Evolutionary conservation across 495 filamentous ascomycete genomes (phyloP).

Genomic region (Glonium stellatum): DNA sequence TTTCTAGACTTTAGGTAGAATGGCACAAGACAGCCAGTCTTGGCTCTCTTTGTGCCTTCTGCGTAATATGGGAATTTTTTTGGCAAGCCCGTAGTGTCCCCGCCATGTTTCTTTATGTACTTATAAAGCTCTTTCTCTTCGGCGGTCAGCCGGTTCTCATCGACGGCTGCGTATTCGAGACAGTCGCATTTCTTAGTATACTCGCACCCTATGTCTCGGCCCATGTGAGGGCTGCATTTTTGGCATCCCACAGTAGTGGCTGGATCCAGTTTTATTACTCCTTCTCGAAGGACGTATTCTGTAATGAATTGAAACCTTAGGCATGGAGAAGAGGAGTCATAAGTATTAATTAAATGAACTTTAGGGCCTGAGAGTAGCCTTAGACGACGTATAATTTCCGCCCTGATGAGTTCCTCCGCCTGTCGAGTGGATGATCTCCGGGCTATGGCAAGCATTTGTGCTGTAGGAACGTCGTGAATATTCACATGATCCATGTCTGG

Average conservation of each 20-base stretch:
- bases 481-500: constrained; percentile 13
- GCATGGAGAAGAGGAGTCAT: constrained; percentile 32
- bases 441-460: constrained; percentile 28
- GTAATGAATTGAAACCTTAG: constrained; percentile 35
- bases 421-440: constrained; percentile 2
- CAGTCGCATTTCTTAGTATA: constrained; percentile 35
- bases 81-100: constrained; percentile 27
- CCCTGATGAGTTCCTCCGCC: constrained; percentile 27
- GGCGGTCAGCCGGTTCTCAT: constrained; percentile 23
- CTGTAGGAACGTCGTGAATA: constrained; percentile 28
- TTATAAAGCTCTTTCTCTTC: constrained; percentile 5
- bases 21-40: constrained; percentile 24
- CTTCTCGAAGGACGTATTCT: constrained; percentile 30
- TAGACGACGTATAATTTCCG: constrained; percentile 29
- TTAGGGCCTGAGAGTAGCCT: constrained; percentile 15
- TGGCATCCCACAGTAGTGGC: constrained; percentile 31
- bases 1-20: constrained; percentile 47
- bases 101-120: neutral
- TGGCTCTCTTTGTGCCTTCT: constrained; percentile 11
- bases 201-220: constrained; percentile 36
- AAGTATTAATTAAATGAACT: constrained; percentile 26
- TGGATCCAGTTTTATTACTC: constrained; percentile 28
- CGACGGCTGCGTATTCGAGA: constrained; percentile 37
- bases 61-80: constrained; percentile 38
- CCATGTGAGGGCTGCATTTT: constrained; percentile 36